phyloP scores from a whole-genome alignment of 805 yeast genomes.

The Ascoidea rubescens region DNA sequence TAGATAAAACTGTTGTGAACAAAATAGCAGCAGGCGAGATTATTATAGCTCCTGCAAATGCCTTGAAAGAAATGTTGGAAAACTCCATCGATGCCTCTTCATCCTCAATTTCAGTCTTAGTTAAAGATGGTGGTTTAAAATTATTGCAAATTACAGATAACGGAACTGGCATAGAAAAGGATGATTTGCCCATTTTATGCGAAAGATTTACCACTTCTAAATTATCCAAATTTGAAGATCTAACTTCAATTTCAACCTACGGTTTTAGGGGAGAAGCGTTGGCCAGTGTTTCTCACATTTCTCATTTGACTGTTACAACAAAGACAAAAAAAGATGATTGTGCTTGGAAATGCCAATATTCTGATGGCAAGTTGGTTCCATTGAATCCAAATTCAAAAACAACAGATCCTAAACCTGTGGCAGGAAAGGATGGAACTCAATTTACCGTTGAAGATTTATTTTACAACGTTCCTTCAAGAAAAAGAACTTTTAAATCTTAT shows the following conservation, averaged over 20 bases:
- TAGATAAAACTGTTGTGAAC: constrained; percentile 67
- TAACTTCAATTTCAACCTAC: constrained; percentile 56
- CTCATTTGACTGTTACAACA: constrained; percentile 70
- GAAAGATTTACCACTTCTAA: constrained; percentile 91
- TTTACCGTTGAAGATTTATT: constrained; percentile 79
- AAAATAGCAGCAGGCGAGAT: constrained; percentile 96
- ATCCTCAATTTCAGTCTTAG: constrained; percentile 58
- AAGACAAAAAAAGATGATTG: constrained; percentile 44
- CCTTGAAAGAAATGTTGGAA: constrained; percentile 84
- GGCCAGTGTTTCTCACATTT: constrained; percentile 84
- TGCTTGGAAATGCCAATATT: constrained; percentile 60
- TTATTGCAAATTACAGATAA: constrained; percentile 79
- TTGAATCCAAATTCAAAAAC: constrained; percentile 21
- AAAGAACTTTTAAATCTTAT: constrained; percentile 47
- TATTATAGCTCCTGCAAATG: constrained; percentile 86
- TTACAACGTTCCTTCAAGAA: constrained; percentile 73
- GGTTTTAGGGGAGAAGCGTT: constrained; percentile 97
- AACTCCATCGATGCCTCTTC: constrained; percentile 83
- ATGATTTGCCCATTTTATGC: constrained; percentile 70
- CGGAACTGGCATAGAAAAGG: constrained; percentile 67
- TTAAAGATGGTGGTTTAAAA: constrained; percentile 89
- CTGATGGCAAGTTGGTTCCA: constrained; percentile 47
- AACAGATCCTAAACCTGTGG: constrained; percentile 52
- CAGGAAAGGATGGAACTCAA: constrained; percentile 82
- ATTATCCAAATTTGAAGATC: constrained; percentile 58